phyloP scores from a whole-genome alignment of 495 filamentous ascomycete species.

The Xylaria longipes region DNA sequence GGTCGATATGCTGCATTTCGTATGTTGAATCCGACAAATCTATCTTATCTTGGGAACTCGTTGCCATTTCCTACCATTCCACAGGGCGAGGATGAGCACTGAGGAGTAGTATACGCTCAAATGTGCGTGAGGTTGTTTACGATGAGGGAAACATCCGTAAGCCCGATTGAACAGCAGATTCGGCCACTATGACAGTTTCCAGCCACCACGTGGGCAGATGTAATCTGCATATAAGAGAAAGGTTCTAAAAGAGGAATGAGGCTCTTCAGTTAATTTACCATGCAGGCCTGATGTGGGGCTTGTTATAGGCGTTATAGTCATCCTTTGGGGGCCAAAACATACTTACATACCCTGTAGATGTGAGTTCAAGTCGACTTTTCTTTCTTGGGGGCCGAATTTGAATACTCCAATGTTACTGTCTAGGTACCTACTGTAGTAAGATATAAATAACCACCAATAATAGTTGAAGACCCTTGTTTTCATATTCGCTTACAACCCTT shows the following conservation, averaged over 20 bases:
- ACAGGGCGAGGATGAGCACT: background rate
- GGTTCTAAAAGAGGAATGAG: background rate
- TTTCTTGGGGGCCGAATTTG: background rate
- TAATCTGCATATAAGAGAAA: background rate
- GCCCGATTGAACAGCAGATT: background rate
- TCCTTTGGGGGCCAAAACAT: background rate
- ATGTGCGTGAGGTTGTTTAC: background rate
- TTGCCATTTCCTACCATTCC: background rate
- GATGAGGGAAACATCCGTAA: background rate
- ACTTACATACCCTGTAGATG: background rate
- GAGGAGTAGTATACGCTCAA: background rate
- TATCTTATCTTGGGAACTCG: constrained; percentile 36
- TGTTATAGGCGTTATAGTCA: constrained; percentile 7
- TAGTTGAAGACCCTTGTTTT: background rate
- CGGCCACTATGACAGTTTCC: background rate
- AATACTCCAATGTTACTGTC: background rate
- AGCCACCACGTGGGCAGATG: background rate
- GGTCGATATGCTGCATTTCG: constrained; percentile 9
- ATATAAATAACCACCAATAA: constrained; percentile 13
- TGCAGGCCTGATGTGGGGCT: background rate
- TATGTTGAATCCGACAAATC: background rate
- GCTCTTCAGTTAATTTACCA: background rate
- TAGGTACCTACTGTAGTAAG: background rate
- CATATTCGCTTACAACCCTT: background rate
- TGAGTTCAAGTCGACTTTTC: background rate